These are phyloP conservation scores for Kwoniella bestiolae DNA, from an alignment of 768 basidiomycete genomes.

Conservation along the genomic window DNA sequence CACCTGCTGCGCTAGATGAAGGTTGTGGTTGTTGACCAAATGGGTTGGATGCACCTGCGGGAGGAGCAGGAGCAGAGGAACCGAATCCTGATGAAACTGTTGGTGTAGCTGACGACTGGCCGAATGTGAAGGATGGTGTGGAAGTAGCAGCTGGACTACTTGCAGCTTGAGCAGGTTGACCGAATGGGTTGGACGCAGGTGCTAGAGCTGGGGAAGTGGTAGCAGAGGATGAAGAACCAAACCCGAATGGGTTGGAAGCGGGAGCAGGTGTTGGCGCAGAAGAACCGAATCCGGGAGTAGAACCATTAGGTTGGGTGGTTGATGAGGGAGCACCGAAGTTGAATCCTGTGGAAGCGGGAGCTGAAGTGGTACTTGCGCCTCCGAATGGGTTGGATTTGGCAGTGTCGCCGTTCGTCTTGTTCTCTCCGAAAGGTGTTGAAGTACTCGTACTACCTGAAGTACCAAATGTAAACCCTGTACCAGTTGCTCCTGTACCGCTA, in stretches of 20 bases:
- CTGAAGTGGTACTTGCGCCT: slow-evolving; percentile 1
- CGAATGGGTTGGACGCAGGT: slow-evolving; percentile 28
- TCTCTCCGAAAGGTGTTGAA: background rate
- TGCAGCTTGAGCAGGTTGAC: slow-evolving; percentile 14
- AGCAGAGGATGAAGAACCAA: slow-evolving; percentile 6
- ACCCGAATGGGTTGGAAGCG: slow-evolving; percentile 23
- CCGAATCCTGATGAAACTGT: slow-evolving; percentile 7
- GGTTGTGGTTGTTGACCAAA: slow-evolving; percentile 10
- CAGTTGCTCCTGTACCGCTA: background rate
- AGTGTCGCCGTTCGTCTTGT: slow-evolving; percentile 8
- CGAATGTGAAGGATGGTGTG: slow-evolving; percentile 15
- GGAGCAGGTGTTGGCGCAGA: background rate
- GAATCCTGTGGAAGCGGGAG: slow-evolving; percentile 21
- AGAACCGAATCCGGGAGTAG: slow-evolving; percentile 8
- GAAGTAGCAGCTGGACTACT: slow-evolving; percentile 8
- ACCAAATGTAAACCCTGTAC: slow-evolving; percentile 12
- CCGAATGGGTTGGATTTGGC: slow-evolving; percentile 23
- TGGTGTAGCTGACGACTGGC: slow-evolving; percentile 3
- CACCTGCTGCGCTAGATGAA: slow-evolving; percentile 3
- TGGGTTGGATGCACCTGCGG: slow-evolving; percentile 17
- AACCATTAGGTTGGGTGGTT: slow-evolving; percentile 2
- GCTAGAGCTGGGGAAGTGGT: slow-evolving; percentile 11
- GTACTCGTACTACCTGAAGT: slow-evolving; percentile 10
- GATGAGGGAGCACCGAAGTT: slow-evolving; percentile 14
- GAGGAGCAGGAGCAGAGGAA: slow-evolving; percentile 3